Evolutionary conservation across 1,284 basidiomycete species (phyloP).

Genomic region (Veloporphyrellus conicus): DNA sequence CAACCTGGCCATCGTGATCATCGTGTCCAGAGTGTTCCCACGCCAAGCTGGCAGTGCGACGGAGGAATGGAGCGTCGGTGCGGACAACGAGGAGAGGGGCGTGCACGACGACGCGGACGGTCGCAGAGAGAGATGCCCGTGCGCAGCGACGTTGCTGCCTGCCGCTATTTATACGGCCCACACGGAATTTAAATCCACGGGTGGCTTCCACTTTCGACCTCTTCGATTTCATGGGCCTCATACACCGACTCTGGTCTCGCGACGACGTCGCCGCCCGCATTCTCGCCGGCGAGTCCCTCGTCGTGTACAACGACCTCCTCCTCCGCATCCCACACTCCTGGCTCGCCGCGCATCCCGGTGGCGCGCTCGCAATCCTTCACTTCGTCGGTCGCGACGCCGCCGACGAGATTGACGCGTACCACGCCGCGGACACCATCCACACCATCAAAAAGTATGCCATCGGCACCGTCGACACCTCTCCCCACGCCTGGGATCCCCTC

Average conservation of each 20-base stretch:
- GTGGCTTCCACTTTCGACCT: slow-evolving; percentile 4
- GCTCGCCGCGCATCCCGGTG: slow-evolving; percentile 88
- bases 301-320: slow-evolving; percentile 76
- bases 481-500: slow-evolving; percentile 71
- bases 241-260: slow-evolving; percentile 45
- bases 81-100: slow-evolving; percentile 2
- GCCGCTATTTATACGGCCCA: slow-evolving; percentile 28
- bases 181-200: not conserved
- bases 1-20: slow-evolving; percentile 19
- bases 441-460: slow-evolving; percentile 72
- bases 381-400: slow-evolving; percentile 94
- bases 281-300: slow-evolving; percentile 71
- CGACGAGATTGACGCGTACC: slow-evolving; percentile 94
- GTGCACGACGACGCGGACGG: slow-evolving; percentile 4
- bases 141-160: not conserved
- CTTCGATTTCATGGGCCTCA: slow-evolving; percentile 20
- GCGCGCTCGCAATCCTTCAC: slow-evolving; percentile 86
- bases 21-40: slow-evolving; percentile 19
- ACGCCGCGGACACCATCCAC: slow-evolving; percentile 63
- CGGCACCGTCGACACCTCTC: slow-evolving; percentile 62
- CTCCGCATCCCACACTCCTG: slow-evolving; percentile 81
- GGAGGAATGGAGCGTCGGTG: not conserved
- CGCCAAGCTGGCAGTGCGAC: slow-evolving; percentile 9
- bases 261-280: slow-evolving; percentile 65
- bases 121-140: slow-evolving; percentile 3